Evolutionary conservation across 2,329 filamentous ascomycete genomes (phyloP), one percentile per base, ranked within the genome.

Genomic region (Scytalidium lignicola): DNA sequence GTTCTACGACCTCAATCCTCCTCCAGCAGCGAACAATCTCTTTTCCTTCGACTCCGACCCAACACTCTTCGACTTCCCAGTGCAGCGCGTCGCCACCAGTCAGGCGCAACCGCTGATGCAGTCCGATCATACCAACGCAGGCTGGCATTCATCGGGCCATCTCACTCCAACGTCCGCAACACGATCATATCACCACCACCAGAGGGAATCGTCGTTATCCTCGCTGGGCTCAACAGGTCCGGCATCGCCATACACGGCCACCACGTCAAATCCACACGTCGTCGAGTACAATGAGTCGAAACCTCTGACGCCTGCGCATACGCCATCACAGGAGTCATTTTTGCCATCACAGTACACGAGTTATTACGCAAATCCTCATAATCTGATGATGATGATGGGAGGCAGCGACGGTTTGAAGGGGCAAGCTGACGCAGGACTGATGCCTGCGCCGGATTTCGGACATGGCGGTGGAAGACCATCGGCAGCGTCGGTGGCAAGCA

Each of bases 161-260:
- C 53, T 63, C 41, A 64, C 63, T 6, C 62, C 63, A n/a, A 60
- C 58, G 23, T 65, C 64, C 37, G 49, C 49, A 17, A 55, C 56
- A 13, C 32, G 32, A 5, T 58, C 59, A 17, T 58, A 60, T 52
- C 49, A 52, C 18, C 43, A 43, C 20, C 80, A 84, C 58, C 73
- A 83, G 42, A 75, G 80, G 56, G 79, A 83, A 55, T 79, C 80
- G 2, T 83, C 80, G 6, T 67, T 81, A 32, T 83, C 80, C 0
- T 83, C 81, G 0, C 58, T 83, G 39, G 79, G 77, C 10, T 83
- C 80, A 0, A 72, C 76, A 29, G 78, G 76, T n/a, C 80, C 80
- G 17, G 70, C 74, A 0, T 84, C 81, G 17, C 80, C 80, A 3
- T 83, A 73, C 62, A 74, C 72, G 37, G 68, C 74, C 50, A 79